Conservation (phyloP, 2,329 filamentous ascomycete species). For the Phaeosphaeriaceae sp. region DNA sequence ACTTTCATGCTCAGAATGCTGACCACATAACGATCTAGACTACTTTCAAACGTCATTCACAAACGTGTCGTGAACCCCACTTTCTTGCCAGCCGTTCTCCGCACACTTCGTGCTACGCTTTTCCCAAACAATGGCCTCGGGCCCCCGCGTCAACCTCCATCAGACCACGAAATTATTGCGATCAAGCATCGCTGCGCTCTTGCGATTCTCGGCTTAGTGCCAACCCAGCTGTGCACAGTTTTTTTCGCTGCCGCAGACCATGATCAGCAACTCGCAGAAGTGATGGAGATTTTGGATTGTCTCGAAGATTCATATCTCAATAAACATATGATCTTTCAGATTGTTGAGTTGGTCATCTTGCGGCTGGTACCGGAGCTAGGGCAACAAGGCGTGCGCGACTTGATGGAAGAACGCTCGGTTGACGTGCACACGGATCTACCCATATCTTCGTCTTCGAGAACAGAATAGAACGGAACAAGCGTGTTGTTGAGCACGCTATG, state of each 20-base stretch:
- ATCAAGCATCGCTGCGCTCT: slow-evolving; percentile 74
- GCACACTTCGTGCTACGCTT: slow-evolving; percentile 76
- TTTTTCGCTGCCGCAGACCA: slow-evolving; percentile 42
- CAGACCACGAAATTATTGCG: slow-evolving; percentile 65
- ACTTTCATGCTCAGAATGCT: slow-evolving; percentile 16
- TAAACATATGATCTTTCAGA: slow-evolving; percentile 84
- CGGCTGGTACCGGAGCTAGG: slow-evolving; percentile 84
- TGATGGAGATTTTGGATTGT: slow-evolving; percentile 71
- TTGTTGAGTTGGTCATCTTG: slow-evolving; percentile 83
- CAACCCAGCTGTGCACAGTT: slow-evolving; percentile 49
- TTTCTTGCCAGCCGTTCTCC: slow-evolving; percentile 61
- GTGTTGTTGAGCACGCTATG: slow-evolving; percentile 11
- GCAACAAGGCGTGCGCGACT: slow-evolving; percentile 73
- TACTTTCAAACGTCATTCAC: slow-evolving; percentile 56
- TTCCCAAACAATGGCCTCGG: slow-evolving; percentile 87
- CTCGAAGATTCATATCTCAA: slow-evolving; percentile 89
- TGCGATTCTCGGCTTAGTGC: slow-evolving; percentile 60
- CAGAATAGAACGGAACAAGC: slow-evolving; percentile 1
- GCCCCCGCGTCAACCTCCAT: slow-evolving; percentile 66
- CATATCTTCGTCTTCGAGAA: slow-evolving; percentile 6
- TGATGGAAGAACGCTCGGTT: slow-evolving; percentile 75
- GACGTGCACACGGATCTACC: slow-evolving; percentile 10
- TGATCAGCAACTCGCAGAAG: slow-evolving; percentile 67
- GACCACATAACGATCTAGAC: slow-evolving; percentile 46
- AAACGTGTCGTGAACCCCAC: slow-evolving; percentile 52